phyloP scores from a whole-genome alignment of 495 filamentous ascomycete species.

The Aspergillus steynii region DNA sequence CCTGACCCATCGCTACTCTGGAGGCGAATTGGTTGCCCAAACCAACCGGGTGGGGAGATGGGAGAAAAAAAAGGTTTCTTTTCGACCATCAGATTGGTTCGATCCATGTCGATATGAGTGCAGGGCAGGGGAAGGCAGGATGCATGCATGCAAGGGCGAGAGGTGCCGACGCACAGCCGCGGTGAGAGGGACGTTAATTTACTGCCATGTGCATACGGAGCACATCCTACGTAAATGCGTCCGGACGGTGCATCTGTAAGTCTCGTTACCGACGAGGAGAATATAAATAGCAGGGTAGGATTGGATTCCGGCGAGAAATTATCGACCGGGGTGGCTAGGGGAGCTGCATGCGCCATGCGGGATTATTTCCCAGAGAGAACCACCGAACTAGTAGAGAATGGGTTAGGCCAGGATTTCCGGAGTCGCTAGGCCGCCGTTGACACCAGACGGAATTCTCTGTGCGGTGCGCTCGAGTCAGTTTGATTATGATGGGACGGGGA shows the following conservation, averaged over 20 bases:
- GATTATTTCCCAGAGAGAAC: neutral
- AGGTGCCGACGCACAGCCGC: neutral
- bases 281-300: neutral
- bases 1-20: neutral
- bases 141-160: neutral
- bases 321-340: neutral
- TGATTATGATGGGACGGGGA: conserved; percentile 15
- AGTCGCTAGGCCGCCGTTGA: neutral
- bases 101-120: neutral
- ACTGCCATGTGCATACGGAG: too few relatives aligned
- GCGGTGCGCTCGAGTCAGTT: conserved; percentile 14
- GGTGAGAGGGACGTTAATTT: neutral
- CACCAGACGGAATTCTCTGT: too few relatives aligned
- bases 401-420: neutral
- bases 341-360: neutral
- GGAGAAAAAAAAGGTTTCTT: too few relatives aligned
- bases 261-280: too few relatives aligned
- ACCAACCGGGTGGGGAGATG: too few relatives aligned
- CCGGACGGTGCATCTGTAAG: too few relatives aligned
- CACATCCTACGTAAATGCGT: too few relatives aligned
- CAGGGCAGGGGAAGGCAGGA: neutral
- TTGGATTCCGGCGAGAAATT: neutral
- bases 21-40: neutral
- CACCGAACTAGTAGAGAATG: neutral
- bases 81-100: neutral